Conservation (phyloP, 768 basidiomycete genomes). For the Megacollybia marginata region DNA sequence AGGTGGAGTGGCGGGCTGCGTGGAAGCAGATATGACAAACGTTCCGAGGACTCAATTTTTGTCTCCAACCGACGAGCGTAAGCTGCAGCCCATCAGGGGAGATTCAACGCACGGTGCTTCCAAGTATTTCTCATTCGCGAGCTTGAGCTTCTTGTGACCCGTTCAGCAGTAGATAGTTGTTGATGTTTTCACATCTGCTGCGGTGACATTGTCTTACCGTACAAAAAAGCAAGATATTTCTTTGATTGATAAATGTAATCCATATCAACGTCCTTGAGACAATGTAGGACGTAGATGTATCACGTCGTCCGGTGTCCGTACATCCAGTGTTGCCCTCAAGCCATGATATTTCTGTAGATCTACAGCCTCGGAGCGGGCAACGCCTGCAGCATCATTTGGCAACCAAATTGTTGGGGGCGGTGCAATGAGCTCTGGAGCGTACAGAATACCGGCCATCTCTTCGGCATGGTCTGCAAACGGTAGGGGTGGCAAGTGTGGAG, state of each 20-base stretch:
- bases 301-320: constrained; percentile 46
- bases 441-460: constrained; percentile 71
- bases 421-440: constrained; percentile 75
- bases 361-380: constrained; percentile 66
- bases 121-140: too few species aligned
- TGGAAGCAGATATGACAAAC: too few species aligned
- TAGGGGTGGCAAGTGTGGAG: constrained; percentile 61
- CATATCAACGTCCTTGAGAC: not conserved
- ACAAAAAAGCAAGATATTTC: not conserved
- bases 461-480: constrained; percentile 71
- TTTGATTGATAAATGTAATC: not conserved
- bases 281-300: not conserved
- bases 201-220: not conserved
- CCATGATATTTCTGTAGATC: constrained; percentile 73
- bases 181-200: too few species aligned
- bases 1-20: too few species aligned
- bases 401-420: constrained; percentile 79
- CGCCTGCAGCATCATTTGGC: constrained; percentile 70
- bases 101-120: too few species aligned
- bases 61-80: too few species aligned
- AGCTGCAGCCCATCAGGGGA: too few species aligned
- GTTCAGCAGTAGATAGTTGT: too few species aligned
- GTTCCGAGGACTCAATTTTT: too few species aligned
- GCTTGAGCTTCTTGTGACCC: too few species aligned
- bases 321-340: constrained; percentile 64